Evolutionary conservation across 768 basidiomycete genomes (phyloP), one percentile per base, ranked within the genome.

Genomic region (Tricholoma terreum): DNA sequence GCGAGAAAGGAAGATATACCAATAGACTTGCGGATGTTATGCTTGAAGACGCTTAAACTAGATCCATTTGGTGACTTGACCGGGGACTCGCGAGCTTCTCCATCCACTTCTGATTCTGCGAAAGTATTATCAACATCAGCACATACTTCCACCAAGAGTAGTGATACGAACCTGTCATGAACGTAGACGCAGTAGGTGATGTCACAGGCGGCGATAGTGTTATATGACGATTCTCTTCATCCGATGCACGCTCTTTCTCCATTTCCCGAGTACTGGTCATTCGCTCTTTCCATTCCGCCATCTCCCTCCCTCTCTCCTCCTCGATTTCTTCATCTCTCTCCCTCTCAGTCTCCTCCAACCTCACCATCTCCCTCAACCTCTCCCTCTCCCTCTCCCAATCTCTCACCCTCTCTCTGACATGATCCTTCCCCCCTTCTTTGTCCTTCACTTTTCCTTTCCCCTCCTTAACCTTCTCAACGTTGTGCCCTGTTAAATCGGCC

Each of bases 321-420:
- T 72, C 76, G 40, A 68, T 73, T 65, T 71, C 69, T 58, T 69
- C 77, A 65, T 78, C 80, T 43, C 74, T 73, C 64, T 84, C 81
- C 57, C 73, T 71, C 69, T 82, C 76, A 56, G 80, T 62, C 65
- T 89, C 87, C 65, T 84, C 78, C 64, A 87, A 58, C 57, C 77
- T 75, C 58, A 79, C 80, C 77, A 89, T 85, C 76, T 89, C 87
- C 62, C 88, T 78, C 65, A 90, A 69, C 58, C 87, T 75, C 69
- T 85, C 79, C 34, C 81, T 79, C 69, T 90, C 88, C 40, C 84
- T 75, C 66, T 91, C 88, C 88, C 89, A 91, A 62, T 90, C 89
- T 61, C 77, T 77, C 61, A 90, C 85, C 10, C 89, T 77, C 57
- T 88, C 82, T 56, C 78, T 80, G 15, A 80, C 80, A 54, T 71